phyloP scores from a whole-genome alignment of 306 rosid genomes.

The Vigna nakashimae region DNA sequence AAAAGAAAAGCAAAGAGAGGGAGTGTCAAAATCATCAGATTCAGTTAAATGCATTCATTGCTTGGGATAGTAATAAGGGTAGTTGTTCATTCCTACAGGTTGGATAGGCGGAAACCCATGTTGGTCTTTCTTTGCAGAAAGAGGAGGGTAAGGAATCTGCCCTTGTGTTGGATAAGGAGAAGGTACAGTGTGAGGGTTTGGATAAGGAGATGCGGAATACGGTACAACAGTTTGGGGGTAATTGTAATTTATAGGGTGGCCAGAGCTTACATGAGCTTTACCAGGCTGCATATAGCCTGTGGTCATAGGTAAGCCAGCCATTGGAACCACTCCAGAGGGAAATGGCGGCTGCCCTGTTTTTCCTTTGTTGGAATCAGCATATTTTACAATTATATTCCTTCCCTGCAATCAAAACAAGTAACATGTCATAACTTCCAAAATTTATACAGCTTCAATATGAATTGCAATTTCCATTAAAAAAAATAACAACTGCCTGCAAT shows the following conservation, averaged over 20 bases:
- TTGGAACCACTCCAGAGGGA: constrained; percentile 55
- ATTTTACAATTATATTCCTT: constrained; percentile 72
- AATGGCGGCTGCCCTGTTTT: constrained; percentile 57
- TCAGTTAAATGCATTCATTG: constrained; percentile 46
- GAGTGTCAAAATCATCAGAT: constrained; percentile 31
- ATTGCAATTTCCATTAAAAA: neutral
- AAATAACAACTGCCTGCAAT: constrained; percentile 4
- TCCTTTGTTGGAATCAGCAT: constrained; percentile 75
- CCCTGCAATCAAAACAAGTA: constrained; percentile 60
- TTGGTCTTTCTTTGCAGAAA: constrained; percentile 55
- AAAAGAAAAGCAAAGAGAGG: constrained; percentile 3
- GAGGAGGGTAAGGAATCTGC: constrained; percentile 61
- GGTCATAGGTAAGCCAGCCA: constrained; percentile 59
- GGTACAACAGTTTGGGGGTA: constrained; percentile 66
- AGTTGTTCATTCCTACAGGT: constrained; percentile 64
- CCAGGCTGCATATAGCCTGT: constrained; percentile 73
- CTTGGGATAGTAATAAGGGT: constrained; percentile 71
- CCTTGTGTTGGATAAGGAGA: constrained; percentile 61
- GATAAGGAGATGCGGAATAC: constrained; percentile 63
- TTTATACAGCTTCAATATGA: constrained; percentile 5
- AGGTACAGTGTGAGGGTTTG: constrained; percentile 53
- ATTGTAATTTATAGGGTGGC: constrained; percentile 53
- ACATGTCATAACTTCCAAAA: constrained; percentile 23
- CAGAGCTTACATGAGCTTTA: constrained; percentile 46
- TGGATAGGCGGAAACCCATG: constrained; percentile 51